Percentiles rank a stretch among this genome's conserved stretches.
Conservation (phyloP, 768 basidiomycete species). For the Suillus americanus region DNA sequence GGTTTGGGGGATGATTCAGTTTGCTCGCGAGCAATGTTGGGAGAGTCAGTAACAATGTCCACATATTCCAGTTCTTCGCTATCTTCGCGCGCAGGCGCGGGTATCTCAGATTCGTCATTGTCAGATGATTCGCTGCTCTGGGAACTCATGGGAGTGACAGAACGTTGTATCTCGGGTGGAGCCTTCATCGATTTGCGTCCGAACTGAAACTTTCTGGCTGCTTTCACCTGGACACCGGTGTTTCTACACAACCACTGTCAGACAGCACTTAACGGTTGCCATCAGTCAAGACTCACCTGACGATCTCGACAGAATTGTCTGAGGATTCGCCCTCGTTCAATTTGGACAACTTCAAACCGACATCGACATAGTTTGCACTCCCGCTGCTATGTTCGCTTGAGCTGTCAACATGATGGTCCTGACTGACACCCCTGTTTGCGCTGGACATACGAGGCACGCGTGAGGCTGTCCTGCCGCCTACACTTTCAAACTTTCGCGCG, state of each 20-base stretch:
- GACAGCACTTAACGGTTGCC: not conserved
- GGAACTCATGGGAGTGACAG: not conserved
- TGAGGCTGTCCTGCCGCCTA: not conserved
- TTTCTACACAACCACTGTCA: not conserved
- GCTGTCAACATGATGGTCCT: not conserved
- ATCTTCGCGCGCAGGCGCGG: not conserved
- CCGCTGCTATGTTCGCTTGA: not conserved
- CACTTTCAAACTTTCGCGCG: not conserved
- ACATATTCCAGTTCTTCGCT: conserved; percentile 2
- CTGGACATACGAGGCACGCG: not conserved
- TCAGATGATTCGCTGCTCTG: conserved; percentile 2
- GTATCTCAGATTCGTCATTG: not conserved
- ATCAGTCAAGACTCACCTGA: not conserved
- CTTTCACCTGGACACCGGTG: conserved; percentile 8
- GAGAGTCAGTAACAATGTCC: not conserved
- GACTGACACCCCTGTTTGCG: not conserved
- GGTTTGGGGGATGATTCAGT: not conserved
- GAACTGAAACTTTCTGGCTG: conserved; percentile 14
- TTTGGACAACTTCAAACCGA: not conserved
- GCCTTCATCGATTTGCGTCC: conserved; percentile 15
- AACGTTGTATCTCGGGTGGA: not conserved
- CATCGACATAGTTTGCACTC: not conserved
- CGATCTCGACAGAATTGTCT: not conserved
- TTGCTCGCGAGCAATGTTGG: not conserved
- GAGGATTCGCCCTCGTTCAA: not conserved